phyloP scores from a whole-genome alignment of 1,139 yeast species.

The Blastobotrys apis region DNA sequence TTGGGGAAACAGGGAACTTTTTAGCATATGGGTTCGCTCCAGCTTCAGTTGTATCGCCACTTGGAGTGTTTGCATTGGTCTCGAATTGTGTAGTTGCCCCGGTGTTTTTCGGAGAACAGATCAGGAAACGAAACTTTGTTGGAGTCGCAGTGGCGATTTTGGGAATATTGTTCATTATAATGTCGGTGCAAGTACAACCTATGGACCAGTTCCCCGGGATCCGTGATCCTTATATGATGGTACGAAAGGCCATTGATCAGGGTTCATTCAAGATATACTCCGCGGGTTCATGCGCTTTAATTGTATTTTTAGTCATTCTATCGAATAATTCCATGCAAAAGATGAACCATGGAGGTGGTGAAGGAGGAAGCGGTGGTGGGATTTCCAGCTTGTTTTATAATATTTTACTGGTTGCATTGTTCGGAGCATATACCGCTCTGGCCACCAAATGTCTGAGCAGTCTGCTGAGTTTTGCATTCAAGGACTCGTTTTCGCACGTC shows the following conservation, averaged over 20 bases:
- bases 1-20: slow-evolving; percentile 44
- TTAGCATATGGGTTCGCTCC: slow-evolving; percentile 46
- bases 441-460: slow-evolving; percentile 40
- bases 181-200: slow-evolving; percentile 29
- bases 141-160: slow-evolving; percentile 40
- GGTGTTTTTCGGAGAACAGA: slow-evolving; percentile 39
- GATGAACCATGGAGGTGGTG: no score
- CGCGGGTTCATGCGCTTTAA: slow-evolving; percentile 23
- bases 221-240: slow-evolving; percentile 27
- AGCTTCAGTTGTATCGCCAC: slow-evolving; percentile 44
- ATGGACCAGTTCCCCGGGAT: neutral
- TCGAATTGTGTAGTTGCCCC: slow-evolving; percentile 47
- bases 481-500: slow-evolving; percentile 29
- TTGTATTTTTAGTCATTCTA: slow-evolving; percentile 9
- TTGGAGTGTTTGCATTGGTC: slow-evolving; percentile 45
- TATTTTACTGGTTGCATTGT: slow-evolving; percentile 39
- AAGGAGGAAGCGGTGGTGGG: slow-evolving; percentile 6
- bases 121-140: slow-evolving; percentile 33
- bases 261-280: slow-evolving; percentile 29
- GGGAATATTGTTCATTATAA: slow-evolving; percentile 41
- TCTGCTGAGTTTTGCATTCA: slow-evolving; percentile 34
- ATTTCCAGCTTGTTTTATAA: slow-evolving; percentile 24
- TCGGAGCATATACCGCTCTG: slow-evolving; percentile 45
- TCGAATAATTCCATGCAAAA: neutral
- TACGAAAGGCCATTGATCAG: slow-evolving; percentile 30